These are phyloP conservation scores for Hirsutella minnesotensis DNA, from an alignment of 2,329 filamentous ascomycete species.

Conservation along the genomic window DNA sequence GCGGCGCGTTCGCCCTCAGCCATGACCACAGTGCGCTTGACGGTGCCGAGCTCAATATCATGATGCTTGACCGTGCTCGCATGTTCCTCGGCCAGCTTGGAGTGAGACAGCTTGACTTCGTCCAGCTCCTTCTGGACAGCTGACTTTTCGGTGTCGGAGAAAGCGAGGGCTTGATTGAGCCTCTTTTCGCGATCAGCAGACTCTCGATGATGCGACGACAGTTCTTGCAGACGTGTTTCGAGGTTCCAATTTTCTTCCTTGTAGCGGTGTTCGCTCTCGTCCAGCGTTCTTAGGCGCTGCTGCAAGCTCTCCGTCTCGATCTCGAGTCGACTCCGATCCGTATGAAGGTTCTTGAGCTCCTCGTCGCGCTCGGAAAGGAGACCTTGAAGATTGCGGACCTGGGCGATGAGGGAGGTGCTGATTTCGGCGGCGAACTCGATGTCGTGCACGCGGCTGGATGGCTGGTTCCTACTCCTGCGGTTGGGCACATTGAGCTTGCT, in stretches of 20 bases:
- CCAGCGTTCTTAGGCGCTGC: conserved; percentile 68
- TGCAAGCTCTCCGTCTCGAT: conserved; percentile 68
- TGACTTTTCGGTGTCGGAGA: conserved; percentile 63
- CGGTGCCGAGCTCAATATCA: conserved; percentile 75
- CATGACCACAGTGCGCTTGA: conserved; percentile 67
- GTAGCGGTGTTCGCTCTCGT: conserved; percentile 90
- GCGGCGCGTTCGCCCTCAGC: conserved; percentile 68
- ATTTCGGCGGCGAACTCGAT: conserved; percentile 99
- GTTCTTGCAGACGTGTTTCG: conserved; percentile 82
- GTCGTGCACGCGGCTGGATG: conserved; percentile 78
- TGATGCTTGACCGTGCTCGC: conserved; percentile 66
- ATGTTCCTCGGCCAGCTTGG: conserved; percentile 74
- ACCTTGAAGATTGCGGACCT: conserved; percentile 81
- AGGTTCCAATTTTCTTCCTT: conserved; percentile 99
- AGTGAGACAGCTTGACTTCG: conserved; percentile 69
- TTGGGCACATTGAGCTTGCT: conserved; percentile 82
- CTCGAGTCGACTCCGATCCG: conserved; percentile 70
- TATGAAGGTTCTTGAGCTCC: conserved; percentile 59
- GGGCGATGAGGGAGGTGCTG: conserved; percentile 84
- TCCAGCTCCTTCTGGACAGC: conserved; percentile 76
- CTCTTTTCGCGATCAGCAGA: conserved; percentile 73
- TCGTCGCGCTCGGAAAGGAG: conserved; percentile 83
- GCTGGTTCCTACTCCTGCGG: conserved; percentile 82
- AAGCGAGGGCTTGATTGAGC: conserved; percentile 59
- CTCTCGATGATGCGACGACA: conserved; percentile 62